phyloP scores from a whole-genome alignment of 345 rosid genomes.

The Triadica sebifera region DNA sequence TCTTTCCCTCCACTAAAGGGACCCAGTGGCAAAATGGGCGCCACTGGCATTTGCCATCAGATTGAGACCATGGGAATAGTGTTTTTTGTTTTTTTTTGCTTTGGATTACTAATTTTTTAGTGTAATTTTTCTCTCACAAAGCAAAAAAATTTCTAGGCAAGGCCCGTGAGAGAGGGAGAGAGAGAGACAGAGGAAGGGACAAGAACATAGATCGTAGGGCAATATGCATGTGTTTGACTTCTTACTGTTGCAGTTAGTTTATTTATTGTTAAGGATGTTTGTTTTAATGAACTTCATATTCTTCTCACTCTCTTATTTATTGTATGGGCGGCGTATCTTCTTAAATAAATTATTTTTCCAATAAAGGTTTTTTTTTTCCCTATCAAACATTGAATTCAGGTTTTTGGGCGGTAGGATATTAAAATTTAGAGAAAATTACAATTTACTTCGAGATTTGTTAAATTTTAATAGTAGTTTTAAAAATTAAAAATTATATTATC shows the following conservation, averaged over 20 bases:
- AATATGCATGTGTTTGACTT: conserved; percentile 12
- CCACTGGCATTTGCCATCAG: not conserved
- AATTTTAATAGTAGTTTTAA: too few relatives aligned
- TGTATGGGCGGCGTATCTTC: conserved; percentile 1
- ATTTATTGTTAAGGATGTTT: conserved; percentile 9
- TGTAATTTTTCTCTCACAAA: not conserved
- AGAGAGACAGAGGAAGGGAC: not conserved
- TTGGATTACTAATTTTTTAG: not conserved
- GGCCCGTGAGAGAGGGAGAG: conserved; percentile 15
- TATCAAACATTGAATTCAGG: too few relatives aligned
- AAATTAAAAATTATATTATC: too few relatives aligned
- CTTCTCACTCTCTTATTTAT: conserved; percentile 14
- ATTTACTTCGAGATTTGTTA: too few relatives aligned
- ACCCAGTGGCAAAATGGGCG: conserved; percentile 18
- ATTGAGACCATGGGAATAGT: not conserved
- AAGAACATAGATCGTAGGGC: not conserved
- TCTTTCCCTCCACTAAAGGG: conserved; percentile 7
- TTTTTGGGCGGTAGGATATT: too few relatives aligned
- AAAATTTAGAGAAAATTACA: too few relatives aligned
- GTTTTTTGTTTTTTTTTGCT: not conserved
- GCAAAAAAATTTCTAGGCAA: not conserved
- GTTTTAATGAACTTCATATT: conserved; percentile 3
- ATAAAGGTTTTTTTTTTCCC: not conserved
- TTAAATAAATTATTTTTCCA: not conserved
- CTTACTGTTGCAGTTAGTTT: not conserved